These are phyloP conservation scores for Cladosporium sp. DNA, from an alignment of 2,329 filamentous ascomycete species.

Conservation along the genomic window DNA sequence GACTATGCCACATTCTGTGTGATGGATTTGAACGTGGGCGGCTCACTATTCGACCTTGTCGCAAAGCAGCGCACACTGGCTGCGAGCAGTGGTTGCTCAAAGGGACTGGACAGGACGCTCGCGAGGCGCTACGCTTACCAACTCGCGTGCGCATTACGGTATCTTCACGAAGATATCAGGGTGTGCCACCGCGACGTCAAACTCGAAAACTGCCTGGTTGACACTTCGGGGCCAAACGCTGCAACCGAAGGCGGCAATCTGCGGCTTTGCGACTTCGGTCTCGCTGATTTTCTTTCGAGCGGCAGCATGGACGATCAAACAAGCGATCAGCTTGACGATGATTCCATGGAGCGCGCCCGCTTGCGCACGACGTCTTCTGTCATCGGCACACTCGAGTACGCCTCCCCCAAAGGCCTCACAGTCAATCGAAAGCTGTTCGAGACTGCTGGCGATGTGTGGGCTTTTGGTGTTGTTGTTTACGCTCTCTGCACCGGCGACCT, in stretches of 20 bases:
- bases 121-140: constrained; percentile 64
- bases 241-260: constrained; percentile 55
- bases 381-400: constrained; percentile 61
- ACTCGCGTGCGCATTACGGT: constrained; percentile 63
- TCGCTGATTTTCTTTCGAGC: constrained; percentile 65
- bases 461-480: constrained; percentile 64
- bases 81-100: constrained; percentile 29
- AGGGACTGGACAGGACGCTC: constrained; percentile 50
- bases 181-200: constrained; percentile 69
- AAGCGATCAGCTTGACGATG: constrained; percentile 5
- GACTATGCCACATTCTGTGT: constrained; percentile 70
- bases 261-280: constrained; percentile 67
- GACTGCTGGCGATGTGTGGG: constrained; percentile 66
- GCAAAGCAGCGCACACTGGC: constrained; percentile 50
- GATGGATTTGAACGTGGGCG: constrained; percentile 63
- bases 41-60: constrained; percentile 64
- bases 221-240: constrained; percentile 50
- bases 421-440: constrained; percentile 45
- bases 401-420: constrained; percentile 51
- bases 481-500: constrained; percentile 60
- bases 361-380: constrained; percentile 42
- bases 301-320: constrained; percentile 40
- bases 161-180: constrained; percentile 66
- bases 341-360: background rate
- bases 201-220: constrained; percentile 66